phyloP scores from a whole-genome alignment of 2,329 filamentous ascomycete species.

The Colletotrichum plurivorum region DNA sequence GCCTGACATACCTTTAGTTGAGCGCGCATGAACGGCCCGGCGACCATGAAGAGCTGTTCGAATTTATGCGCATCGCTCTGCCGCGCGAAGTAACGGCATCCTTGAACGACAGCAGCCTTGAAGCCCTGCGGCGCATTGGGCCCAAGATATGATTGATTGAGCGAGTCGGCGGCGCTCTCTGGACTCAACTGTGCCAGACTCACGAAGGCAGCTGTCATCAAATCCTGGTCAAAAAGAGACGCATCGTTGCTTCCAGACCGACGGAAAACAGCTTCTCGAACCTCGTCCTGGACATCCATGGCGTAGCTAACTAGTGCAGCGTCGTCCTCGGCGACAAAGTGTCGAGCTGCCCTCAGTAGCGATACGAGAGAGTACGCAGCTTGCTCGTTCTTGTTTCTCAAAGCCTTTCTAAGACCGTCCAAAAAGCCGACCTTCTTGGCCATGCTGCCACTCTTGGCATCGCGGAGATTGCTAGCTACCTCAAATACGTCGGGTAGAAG shows the following conservation, averaged over 20 bases:
- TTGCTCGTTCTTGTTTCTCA: constrained; percentile 76
- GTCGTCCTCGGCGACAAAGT: constrained; percentile 75
- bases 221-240: constrained; percentile 71
- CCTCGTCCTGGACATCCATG: constrained; percentile 78
- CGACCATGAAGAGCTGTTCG: constrained; percentile 67
- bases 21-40: constrained; percentile 68
- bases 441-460: constrained; percentile 73
- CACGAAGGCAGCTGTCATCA: constrained; percentile 77
- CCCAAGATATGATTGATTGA: constrained; percentile 70
- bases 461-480: constrained; percentile 76
- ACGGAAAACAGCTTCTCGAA: constrained; percentile 75
- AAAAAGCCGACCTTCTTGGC: constrained; percentile 77
- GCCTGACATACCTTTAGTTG: constrained; percentile 66
- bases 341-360: constrained; percentile 73
- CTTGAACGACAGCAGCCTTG: constrained; percentile 74
- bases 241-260: constrained; percentile 62
- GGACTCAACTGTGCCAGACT: constrained; percentile 74
- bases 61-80: constrained; percentile 65
- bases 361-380: constrained; percentile 77
- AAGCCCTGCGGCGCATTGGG: constrained; percentile 70
- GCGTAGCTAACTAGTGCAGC: constrained; percentile 76
- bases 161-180: constrained; percentile 69
- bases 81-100: constrained; percentile 73
- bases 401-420: constrained; percentile 72
- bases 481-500: constrained; percentile 79